These are phyloP conservation scores for Prunus padus DNA, from an alignment of 306 rosid genomes.

Conservation along the genomic window DNA sequence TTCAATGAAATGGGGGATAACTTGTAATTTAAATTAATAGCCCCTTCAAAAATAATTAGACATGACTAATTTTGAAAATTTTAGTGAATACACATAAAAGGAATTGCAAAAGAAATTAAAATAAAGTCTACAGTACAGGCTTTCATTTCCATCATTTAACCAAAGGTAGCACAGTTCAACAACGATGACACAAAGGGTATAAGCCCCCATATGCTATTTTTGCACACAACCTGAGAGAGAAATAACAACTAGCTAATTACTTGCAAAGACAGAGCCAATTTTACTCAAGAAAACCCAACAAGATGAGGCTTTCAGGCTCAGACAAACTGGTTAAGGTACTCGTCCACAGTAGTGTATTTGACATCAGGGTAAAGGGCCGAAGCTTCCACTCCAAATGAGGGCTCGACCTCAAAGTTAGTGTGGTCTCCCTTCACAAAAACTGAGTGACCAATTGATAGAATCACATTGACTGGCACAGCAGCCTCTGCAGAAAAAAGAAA, in stretches of 20 bases:
- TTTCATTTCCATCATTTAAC: background rate
- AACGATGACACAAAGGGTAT: background rate
- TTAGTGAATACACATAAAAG: background rate
- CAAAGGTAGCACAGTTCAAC: background rate
- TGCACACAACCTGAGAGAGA: too few species aligned
- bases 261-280: background rate
- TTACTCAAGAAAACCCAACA: too few species aligned
- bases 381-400: constrained; percentile 67
- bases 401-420: constrained; percentile 55
- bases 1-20: too few species aligned
- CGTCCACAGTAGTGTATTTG: constrained; percentile 55
- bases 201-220: background rate
- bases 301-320: background rate
- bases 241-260: background rate
- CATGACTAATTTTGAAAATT: too few species aligned
- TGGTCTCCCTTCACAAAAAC: constrained; percentile 53
- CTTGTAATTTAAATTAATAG: too few species aligned
- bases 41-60: too few species aligned
- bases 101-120: background rate
- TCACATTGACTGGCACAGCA: constrained; percentile 32
- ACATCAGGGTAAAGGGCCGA: constrained; percentile 59
- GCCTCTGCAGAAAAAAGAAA: constrained; percentile 39
- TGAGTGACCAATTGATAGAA: constrained; percentile 39
- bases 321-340: constrained; percentile 58
- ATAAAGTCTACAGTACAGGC: too few species aligned